Base-by-base conservation (phyloP, 495 filamentous ascomycete genomes). In the Penicillium silybi region DNA sequence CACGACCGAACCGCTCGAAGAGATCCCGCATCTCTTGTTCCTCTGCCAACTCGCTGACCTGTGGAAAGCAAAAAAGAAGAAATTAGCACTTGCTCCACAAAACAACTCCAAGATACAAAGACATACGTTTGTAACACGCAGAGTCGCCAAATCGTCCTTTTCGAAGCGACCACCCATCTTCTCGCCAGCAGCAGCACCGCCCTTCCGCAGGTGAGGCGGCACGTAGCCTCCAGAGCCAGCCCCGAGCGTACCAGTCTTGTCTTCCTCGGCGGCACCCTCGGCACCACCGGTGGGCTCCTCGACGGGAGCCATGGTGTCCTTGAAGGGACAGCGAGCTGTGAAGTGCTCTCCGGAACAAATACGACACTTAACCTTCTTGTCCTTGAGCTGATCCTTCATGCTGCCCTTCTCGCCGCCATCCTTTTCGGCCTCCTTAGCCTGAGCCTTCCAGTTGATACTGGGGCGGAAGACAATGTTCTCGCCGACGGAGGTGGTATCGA, bases 361-460 rank as follows among this genome's bases (percentile, higher is more conserved):
- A 77, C 93, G 85, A 74, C 93, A 98, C 80, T 97, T 97, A 75
- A 98, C 95, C 80, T 96, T 96, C 83, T 96, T 96, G 74, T 96
- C 89, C 84, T 92, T 96, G 52, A 97, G 79, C 79, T 89, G 83
- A 58, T 90, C 89, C 78, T 91, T 93, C 78, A 96, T 85, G 62
- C 80, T 80, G 43, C 73, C 73, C 69, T 76, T 81, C 69, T 91
- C 89, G 59, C 72, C 74, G 64, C 82, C 82, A 49, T 83, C 83
- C 78, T 89, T 88, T 74, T 87, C 83, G 53, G 84, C 85, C 71
- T 92, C 88, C 75, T 88, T 88, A 47, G 85, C 85, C 57, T 89
- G 87, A 61, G 85, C 84, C 75, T 90, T 90, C 89, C 89, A 97
- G 78, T 92, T 93, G 44, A 86, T 79, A 65, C 80, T 85, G 16